phyloP scores from a whole-genome alignment of 2,329 filamentous ascomycete genomes.

The Penicillium sp. region DNA sequence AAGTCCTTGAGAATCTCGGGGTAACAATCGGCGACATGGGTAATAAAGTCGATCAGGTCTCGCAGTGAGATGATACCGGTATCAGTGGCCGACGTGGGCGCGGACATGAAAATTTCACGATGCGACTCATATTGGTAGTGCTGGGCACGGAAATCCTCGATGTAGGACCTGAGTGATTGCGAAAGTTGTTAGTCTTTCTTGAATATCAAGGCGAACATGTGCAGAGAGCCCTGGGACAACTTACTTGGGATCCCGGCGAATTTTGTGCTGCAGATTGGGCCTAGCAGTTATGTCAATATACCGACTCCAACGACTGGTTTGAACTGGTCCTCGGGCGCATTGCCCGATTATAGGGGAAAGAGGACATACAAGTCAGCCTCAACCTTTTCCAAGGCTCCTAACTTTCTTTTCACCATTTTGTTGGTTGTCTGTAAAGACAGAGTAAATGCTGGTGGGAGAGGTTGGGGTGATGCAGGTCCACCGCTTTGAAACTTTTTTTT shows the following conservation, averaged over 20 bases:
- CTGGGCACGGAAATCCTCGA: constrained; percentile 83
- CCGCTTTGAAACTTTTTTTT: constrained; percentile 31
- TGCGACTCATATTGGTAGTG: constrained; percentile 91
- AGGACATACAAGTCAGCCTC: constrained; percentile 76
- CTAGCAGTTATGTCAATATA: constrained; percentile 45
- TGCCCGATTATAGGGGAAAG: background rate
- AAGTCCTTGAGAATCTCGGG: constrained; percentile 76
- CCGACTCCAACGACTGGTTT: background rate
- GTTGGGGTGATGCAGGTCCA: constrained; percentile 69
- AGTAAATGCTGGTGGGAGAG: constrained; percentile 50
- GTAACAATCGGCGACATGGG: constrained; percentile 93
- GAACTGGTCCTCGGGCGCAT: constrained; percentile 3
- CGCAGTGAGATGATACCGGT: constrained; percentile 80
- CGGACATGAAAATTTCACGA: constrained; percentile 84
- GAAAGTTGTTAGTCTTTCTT: constrained; percentile 4
- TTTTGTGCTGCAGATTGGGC: constrained; percentile 87
- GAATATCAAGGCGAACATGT: background rate
- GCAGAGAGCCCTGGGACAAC: constrained; percentile 25
- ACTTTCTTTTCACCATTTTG: constrained; percentile 79
- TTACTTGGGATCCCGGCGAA: constrained; percentile 78
- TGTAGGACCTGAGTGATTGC: constrained; percentile 66
- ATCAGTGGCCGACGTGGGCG: constrained; percentile 74
- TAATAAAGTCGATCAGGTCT: constrained; percentile 89
- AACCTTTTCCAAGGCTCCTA: constrained; percentile 91
- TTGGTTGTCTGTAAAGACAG: constrained; percentile 1